Percentiles rank a stretch among this genome's conserved stretches.
phyloP scores from a whole-genome alignment of 129 eudicot species.

The Deinandra increscens region DNA sequence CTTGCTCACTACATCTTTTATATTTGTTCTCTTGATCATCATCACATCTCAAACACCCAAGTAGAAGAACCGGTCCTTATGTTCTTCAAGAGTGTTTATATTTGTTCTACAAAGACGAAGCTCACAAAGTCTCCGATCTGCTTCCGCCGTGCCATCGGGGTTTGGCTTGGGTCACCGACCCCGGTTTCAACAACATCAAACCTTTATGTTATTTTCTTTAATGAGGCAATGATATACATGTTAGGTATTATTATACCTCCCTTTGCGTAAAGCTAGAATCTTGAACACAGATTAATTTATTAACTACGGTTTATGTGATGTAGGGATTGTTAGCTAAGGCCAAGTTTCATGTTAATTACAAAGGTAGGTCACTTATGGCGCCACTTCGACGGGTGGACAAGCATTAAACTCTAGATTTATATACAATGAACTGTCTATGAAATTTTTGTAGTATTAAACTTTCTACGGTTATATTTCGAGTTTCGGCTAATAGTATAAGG shows the following conservation, averaged over 20 bases:
- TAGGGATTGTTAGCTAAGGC: slow-evolving; percentile 96
- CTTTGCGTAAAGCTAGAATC: slow-evolving; percentile 13
- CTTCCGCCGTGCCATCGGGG: too few species aligned
- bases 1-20: too few species aligned
- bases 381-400: slow-evolving; percentile 86
- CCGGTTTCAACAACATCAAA: too few species aligned
- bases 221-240: too few species aligned
- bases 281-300: slow-evolving; percentile 8
- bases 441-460: background rate
- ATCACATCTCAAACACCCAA: too few species aligned
- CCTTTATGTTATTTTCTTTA: too few species aligned
- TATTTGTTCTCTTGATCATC: too few species aligned
- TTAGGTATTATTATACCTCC: background rate
- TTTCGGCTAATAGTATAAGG: slow-evolving; percentile 78
- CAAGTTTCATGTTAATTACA: slow-evolving; percentile 86
- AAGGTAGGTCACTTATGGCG: slow-evolving; percentile 66
- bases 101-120: too few species aligned
- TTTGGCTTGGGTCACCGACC: too few species aligned
- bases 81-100: too few species aligned
- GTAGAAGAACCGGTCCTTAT: too few species aligned
- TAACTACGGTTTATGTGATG: background rate
- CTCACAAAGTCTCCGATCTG: too few species aligned
- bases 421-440: background rate
- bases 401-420: background rate
- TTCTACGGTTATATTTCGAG: slow-evolving; percentile 37